Conservation (phyloP, 2,329 filamentous ascomycete genomes). For the Plenodomus lindquistii region DNA sequence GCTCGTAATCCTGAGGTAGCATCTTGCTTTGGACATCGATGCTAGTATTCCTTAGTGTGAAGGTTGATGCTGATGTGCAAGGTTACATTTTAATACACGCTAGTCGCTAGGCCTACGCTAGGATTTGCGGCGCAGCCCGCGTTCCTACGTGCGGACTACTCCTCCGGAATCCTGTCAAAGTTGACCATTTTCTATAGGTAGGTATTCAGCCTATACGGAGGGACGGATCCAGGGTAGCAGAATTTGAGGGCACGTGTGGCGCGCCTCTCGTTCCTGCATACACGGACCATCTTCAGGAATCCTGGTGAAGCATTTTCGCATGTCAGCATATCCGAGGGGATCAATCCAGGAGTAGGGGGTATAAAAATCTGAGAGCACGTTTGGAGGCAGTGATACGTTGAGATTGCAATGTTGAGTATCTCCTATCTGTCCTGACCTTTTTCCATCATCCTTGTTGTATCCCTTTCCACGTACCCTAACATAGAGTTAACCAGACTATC, state of each 20-base stretch:
- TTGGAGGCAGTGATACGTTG: not conserved
- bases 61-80: not conserved
- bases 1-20: not conserved
- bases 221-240: not conserved
- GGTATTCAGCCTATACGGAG: not conserved
- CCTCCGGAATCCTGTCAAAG: constrained; percentile 1
- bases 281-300: not conserved
- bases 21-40: not conserved
- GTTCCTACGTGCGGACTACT: not conserved
- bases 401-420: not conserved
- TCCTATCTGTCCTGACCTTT: not conserved
- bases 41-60: not conserved
- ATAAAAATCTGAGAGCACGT: not conserved
- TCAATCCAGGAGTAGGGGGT: not conserved
- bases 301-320: not conserved
- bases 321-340: not conserved
- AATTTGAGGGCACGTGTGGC: not conserved
- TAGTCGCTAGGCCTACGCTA: not conserved
- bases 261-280: not conserved
- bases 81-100: not conserved
- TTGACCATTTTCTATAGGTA: not conserved
- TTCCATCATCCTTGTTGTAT: not conserved
- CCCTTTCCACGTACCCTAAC: not conserved
- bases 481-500: not conserved
- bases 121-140: not conserved